Evolutionary conservation across 106 monocot genomes (phyloP).

Genomic region (Acorus gramineus): DNA sequence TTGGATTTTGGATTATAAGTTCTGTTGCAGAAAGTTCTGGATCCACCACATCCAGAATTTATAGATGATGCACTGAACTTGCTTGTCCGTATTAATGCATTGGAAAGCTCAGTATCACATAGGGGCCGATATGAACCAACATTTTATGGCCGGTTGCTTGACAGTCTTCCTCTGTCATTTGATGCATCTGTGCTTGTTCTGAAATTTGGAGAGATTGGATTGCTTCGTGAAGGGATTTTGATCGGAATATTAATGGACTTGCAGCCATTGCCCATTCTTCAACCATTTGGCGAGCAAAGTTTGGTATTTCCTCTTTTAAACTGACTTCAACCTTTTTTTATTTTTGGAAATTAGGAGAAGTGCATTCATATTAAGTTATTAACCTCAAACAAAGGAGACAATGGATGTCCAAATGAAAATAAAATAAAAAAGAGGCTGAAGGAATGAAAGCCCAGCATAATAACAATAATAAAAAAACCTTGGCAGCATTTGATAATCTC

Average conservation of each 20-base stretch:
- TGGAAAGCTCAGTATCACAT: slow-evolving; percentile 27
- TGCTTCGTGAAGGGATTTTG: slow-evolving; percentile 54
- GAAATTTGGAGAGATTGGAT: slow-evolving; percentile 63
- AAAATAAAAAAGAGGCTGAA: too few species aligned
- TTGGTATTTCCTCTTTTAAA: slow-evolving; percentile 29
- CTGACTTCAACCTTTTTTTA: too few species aligned
- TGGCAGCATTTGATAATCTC: neutral
- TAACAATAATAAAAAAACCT: too few species aligned
- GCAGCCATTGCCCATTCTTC: slow-evolving; percentile 59
- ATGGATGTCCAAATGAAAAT: too few species aligned
- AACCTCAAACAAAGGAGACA: too few species aligned
- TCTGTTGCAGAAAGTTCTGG: slow-evolving; percentile 66
- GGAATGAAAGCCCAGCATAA: too few species aligned
- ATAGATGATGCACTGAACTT: slow-evolving; percentile 52
- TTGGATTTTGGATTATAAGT: slow-evolving; percentile 18
- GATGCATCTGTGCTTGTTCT: slow-evolving; percentile 62
- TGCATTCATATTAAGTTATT: too few species aligned
- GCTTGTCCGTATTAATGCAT: slow-evolving; percentile 53
- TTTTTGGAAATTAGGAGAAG: too few species aligned
- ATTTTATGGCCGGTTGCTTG: slow-evolving; percentile 68
- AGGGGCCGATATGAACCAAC: slow-evolving; percentile 62
- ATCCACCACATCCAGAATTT: slow-evolving; percentile 44
- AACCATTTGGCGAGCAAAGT: slow-evolving; percentile 58
- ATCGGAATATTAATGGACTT: slow-evolving; percentile 63
- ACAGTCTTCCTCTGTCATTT: slow-evolving; percentile 66